Percentiles rank a stretch among this genome's conserved stretches.
phyloP scores from a whole-genome alignment of 1,139 yeast species.

The Geotrichum reessii region DNA sequence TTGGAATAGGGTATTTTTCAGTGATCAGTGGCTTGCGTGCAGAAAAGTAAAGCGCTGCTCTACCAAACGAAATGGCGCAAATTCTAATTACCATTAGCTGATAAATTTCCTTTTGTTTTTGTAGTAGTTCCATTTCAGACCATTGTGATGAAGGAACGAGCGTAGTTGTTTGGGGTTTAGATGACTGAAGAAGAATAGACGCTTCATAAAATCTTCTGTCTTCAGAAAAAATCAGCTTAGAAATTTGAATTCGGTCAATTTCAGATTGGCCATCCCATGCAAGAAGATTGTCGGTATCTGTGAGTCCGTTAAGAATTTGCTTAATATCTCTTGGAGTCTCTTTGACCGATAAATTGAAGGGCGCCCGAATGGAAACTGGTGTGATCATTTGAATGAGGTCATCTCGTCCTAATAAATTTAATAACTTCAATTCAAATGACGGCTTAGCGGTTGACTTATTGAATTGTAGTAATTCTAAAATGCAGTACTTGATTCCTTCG shows the following conservation, averaged over 20 bases:
- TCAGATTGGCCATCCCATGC: constrained; percentile 68
- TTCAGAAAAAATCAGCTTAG: constrained; percentile 63
- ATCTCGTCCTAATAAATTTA: constrained; percentile 60
- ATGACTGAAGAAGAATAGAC: constrained; percentile 62
- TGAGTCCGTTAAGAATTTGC: constrained; percentile 44
- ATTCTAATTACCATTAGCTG: constrained; percentile 64
- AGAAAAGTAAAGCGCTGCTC: constrained; percentile 66
- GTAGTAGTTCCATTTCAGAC: constrained; percentile 55
- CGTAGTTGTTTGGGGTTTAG: constrained; percentile 49
- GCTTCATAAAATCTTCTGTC: constrained; percentile 81
- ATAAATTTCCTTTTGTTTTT: constrained; percentile 59
- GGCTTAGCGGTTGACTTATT: constrained; percentile 43
- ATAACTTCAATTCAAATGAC: constrained; percentile 53
- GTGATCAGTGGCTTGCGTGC: constrained; percentile 75
- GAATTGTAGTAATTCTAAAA: constrained; percentile 43
- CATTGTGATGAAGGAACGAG: constrained; percentile 38
- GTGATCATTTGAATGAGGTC: constrained; percentile 43
- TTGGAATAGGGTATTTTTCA: constrained; percentile 77
- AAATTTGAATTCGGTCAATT: constrained; percentile 59
- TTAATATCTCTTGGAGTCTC: constrained; percentile 42
- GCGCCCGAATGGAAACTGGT: constrained; percentile 21
- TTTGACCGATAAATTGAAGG: constrained; percentile 7
- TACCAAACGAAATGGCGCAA: constrained; percentile 68
- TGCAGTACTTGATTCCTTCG: constrained; percentile 60
- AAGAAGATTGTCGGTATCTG: constrained; percentile 47